Evolutionary conservation across 2,329 filamentous ascomycete species (phyloP).

Genomic region (Thyridium curvatum): DNA sequence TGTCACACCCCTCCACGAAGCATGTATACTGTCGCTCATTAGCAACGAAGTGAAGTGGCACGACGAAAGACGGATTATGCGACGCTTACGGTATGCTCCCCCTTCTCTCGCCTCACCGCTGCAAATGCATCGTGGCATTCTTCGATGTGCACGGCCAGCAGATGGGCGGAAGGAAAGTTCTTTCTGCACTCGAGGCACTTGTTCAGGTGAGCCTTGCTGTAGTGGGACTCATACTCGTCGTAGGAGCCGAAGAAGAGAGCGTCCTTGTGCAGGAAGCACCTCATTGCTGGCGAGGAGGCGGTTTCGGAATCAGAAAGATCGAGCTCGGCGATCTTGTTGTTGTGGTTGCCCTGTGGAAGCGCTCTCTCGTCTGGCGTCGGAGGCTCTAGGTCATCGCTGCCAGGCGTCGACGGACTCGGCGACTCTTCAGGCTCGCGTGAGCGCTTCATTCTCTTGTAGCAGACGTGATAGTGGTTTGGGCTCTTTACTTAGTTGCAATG

Average conservation of each 20-base stretch:
- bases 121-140: constrained; percentile 85
- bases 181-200: constrained; percentile 77
- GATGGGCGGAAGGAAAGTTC: constrained; percentile 81
- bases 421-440: constrained; percentile 51
- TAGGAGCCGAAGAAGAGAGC: constrained; percentile 66
- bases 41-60: constrained; percentile 1
- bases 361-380: constrained; percentile 1
- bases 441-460: constrained; percentile 46
- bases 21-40: constrained; percentile 61
- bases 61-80: no score
- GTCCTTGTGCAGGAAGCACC: constrained; percentile 71
- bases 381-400: constrained; percentile 3
- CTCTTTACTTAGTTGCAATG: neutral
- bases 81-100: constrained; percentile 72
- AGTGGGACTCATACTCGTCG: constrained; percentile 82
- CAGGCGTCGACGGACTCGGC: constrained; percentile 1
- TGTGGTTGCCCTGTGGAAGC: constrained; percentile 3
- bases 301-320: constrained; percentile 34
- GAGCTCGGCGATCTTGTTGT: constrained; percentile 54
- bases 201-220: constrained; percentile 73
- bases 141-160: constrained; percentile 78
- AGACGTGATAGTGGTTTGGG: constrained; percentile 1
- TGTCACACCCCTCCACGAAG: constrained; percentile 83
- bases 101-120: constrained; percentile 65
- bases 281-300: constrained; percentile 50